Base-by-base conservation (phyloP, 1,284 basidiomycete species). In the Boletellus sp. region DNA sequence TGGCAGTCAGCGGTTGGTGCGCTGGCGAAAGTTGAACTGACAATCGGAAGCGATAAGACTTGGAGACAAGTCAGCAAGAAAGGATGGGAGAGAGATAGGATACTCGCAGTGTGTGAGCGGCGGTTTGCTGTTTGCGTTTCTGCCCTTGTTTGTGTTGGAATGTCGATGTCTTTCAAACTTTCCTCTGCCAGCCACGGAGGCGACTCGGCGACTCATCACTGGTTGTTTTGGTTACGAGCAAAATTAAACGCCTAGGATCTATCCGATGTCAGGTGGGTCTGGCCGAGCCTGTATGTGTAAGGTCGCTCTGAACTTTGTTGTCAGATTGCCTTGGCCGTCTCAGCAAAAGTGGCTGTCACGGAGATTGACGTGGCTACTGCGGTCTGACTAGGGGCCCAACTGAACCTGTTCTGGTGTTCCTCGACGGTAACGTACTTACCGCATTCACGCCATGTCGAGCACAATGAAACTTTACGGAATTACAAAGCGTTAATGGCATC, bases 1-100 rank as follows among this genome's bases (percentile, higher is more conserved):
- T 32, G 37, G 37, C 11, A 38, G 28, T 63, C 41, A 57, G 51
- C 16, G 36, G 19, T 30, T n/a, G 15, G 24, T 21, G 37, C 26
- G 13, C 30, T 32, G 30, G 13, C 12, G 30, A 32, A 12, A 32
- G 13, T 6, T 32, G 11, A 26, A 32, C 69, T 57, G 49, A 77
- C 77, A 40, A 78, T 66, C 16, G 76, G 76, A 30, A 79, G 60
- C 12, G 72, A 70, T n/a, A 78, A 56, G 58, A 78, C 76, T 79
- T 51, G 50, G 12, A 22, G 18, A 19, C 13, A 15, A n/a, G 11
- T 53, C 36, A 54, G 45, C 40, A 48, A 43, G 26, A 41, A 35
- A 32, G 28, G 7, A 18, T 15, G 13, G 3, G 4, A 32, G n/a
- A 22, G 18, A 30, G 22, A 8, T 8, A 19, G 45, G 16, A 33